Conservation (phyloP, 192 early-diverging fungal species). For the Mycoemilia scoparia region DNA sequence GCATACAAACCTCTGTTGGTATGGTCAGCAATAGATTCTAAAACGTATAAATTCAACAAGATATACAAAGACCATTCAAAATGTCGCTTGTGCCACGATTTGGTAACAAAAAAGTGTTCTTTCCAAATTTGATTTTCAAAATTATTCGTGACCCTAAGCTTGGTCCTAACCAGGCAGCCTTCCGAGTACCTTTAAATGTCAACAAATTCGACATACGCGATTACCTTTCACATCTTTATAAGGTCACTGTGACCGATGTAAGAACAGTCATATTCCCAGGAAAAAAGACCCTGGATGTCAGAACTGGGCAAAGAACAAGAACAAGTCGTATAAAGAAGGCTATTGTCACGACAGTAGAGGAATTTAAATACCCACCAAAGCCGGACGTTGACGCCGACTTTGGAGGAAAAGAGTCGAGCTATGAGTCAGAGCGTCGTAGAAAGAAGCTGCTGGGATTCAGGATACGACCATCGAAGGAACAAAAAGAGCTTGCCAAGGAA, state of each 20-base stretch:
- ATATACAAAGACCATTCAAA: neutral
- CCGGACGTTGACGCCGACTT: constrained; percentile 24
- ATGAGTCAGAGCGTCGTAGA: constrained; percentile 8
- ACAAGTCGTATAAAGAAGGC: constrained; percentile 39
- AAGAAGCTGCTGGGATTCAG: constrained; percentile 28
- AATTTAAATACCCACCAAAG: constrained; percentile 39
- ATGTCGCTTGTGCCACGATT: constrained; percentile 21
- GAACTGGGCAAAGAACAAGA: constrained; percentile 12
- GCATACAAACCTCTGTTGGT: too few species aligned
- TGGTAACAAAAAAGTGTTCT: constrained; percentile 47
- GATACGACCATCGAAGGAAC: constrained; percentile 8
- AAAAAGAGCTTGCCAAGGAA: too few species aligned
- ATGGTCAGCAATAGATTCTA: too few species aligned
- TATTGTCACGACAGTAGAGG: constrained; percentile 47
- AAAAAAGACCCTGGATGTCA: constrained; percentile 15
- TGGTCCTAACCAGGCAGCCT: constrained; percentile 72
- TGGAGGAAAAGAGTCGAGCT: constrained; percentile 11
- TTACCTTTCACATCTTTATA: constrained; percentile 71
- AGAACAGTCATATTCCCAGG: constrained; percentile 80
- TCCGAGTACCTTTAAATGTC: constrained; percentile 67
- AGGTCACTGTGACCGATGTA: constrained; percentile 62
- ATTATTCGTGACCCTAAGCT: constrained; percentile 52
- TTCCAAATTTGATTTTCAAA: constrained; percentile 73
- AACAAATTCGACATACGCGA: constrained; percentile 91
- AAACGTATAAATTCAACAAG: too few species aligned